A percentile compares a stretch with the other conserved stretches of the same genome.
Conservation (phyloP, 139 green algal species). For the Choricystis sp. region DNA sequence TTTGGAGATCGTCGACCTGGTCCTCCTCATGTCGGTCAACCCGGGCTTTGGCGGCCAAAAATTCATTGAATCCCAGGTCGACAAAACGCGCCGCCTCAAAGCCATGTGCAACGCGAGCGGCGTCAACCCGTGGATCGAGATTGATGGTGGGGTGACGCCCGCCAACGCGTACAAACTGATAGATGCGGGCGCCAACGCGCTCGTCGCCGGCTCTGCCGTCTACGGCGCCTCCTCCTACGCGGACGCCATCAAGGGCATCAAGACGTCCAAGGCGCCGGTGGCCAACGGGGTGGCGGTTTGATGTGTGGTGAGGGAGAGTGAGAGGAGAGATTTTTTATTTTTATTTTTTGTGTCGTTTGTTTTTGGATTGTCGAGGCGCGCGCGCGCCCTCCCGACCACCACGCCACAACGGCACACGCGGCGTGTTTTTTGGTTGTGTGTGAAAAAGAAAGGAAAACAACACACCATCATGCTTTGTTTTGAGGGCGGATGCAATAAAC, state of each 20-base stretch:
- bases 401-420: no score
- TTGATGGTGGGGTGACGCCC: constrained; percentile 87
- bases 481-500: no score
- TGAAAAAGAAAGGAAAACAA: no score
- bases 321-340: not conserved
- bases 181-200: constrained; percentile 86
- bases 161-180: constrained; percentile 89
- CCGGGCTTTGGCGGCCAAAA: constrained; percentile 96
- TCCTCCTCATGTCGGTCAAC: constrained; percentile 98
- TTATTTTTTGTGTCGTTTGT: not conserved
- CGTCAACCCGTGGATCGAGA: constrained; percentile 97
- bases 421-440: no score
- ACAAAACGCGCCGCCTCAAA: constrained; percentile 80
- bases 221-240: constrained; percentile 61
- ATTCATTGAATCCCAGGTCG: constrained; percentile 91
- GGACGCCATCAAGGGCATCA: constrained; percentile 59
- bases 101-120: constrained; percentile 78
- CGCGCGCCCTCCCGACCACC: no score
- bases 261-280: constrained; percentile 29
- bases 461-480: no score
- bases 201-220: constrained; percentile 90
- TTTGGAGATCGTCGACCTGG: constrained; percentile 74
- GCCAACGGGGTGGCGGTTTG: not conserved
- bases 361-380: no score
- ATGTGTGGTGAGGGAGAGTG: not conserved